phyloP scores from a whole-genome alignment of 371 early-diverging fungal genomes.

The Apophysomyces ossiformis region DNA sequence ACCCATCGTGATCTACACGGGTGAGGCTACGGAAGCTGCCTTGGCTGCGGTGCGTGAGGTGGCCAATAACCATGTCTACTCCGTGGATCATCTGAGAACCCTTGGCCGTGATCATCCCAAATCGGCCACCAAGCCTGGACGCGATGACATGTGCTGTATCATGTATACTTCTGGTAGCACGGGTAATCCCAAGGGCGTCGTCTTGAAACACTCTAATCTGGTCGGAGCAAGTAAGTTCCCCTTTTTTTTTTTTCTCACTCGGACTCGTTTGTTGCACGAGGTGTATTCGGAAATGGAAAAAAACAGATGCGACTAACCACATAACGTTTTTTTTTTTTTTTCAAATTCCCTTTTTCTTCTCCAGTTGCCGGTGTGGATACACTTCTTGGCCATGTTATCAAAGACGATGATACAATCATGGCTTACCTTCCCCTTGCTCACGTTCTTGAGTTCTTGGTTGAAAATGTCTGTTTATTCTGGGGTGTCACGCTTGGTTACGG shows the following conservation, averaged over 20 bases:
- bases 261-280: neutral
- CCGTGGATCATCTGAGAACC: constrained; percentile 45
- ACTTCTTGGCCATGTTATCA: constrained; percentile 27
- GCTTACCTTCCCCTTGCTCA: constrained; percentile 89
- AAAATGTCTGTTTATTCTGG: constrained; percentile 50
- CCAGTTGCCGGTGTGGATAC: constrained; percentile 37
- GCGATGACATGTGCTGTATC: constrained; percentile 73
- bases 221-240: constrained; percentile 54
- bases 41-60: constrained; percentile 26
- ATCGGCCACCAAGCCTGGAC: constrained; percentile 53
- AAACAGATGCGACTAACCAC: neutral
- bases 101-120: constrained; percentile 45
- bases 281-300: neutral
- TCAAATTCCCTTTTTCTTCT: neutral
- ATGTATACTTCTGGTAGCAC: constrained; percentile 83
- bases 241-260: too few relatives aligned
- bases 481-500: constrained; percentile 80
- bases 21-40: constrained; percentile 28
- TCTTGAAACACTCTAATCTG: constrained; percentile 62
- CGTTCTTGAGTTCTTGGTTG: constrained; percentile 73
- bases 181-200: constrained; percentile 70
- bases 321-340: constrained; percentile 1
- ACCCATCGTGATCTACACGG: constrained; percentile 57
- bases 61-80: constrained; percentile 32
- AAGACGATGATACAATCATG: constrained; percentile 55